Evolutionary conservation across 192 early-diverging fungal species (phyloP), one percentile per base, ranked within the genome.

Genomic region (Backusella tuberculispora): DNA sequence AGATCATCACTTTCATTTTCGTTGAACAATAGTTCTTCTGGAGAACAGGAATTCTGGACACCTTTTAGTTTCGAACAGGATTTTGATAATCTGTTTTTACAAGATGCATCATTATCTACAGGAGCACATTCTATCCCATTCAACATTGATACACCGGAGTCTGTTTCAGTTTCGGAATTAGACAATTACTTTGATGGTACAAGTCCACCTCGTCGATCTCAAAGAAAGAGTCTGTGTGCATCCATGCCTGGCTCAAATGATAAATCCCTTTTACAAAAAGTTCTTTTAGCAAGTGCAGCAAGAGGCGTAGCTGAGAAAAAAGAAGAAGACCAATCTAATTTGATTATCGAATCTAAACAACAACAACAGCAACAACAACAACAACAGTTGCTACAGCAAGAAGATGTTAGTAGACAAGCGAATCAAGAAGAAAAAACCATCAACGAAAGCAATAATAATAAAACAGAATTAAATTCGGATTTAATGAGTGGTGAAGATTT

Each of bases 31-130:
- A 53, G 48, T 5, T 26, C 42, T 38, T 38, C 50, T 12, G 53
- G 63, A 13, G 76, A 78, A 15, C 71, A 78, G 29, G 81, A 82
- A 37, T 34, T 78, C 2, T 82, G 81, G 81, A 56, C 76, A 19
- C 81, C 81, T 1, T 82, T 75, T 65, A 68, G 60, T 5, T 82
- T 82, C 47, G 81, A 82, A n/a, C 76, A 82, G 66, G 81, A 82
- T 15, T 80, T 80, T 46, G 74, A 80, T 63, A 76, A 71, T 47
- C 74, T 80, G 7, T 76, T 82, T 40, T 38, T 78, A 17, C 68
- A 66, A 34, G 74, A 72, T 34, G 48, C 67, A 41, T 64, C 42
- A 34, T 34, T 34, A 34, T 34, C 66, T 14, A 6, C 29, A 65
- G 40, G 72, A 50, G 43, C 74, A 50, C 19, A 44, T 42, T 19